phyloP scores from a whole-genome alignment of 1,139 yeast genomes.

The Candida gigantensis region DNA sequence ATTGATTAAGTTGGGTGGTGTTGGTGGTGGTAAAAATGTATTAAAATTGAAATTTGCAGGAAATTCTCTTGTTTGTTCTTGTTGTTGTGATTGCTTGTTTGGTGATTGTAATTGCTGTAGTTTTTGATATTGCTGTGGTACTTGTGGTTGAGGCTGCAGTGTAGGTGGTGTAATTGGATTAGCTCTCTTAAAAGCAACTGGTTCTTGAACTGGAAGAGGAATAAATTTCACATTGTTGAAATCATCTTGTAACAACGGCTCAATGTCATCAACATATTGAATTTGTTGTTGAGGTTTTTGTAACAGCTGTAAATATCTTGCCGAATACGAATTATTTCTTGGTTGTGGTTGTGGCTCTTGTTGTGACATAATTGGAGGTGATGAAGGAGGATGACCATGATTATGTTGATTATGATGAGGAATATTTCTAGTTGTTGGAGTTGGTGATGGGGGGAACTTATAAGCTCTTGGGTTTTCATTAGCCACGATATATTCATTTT shows the following conservation, averaged over 20 bases:
- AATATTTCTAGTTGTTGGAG: too few species aligned
- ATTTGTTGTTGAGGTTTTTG: conserved; percentile 21
- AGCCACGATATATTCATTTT: conserved; percentile 42
- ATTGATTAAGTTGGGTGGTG: conserved; percentile 42
- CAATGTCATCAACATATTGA: conserved; percentile 45
- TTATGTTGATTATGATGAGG: too few species aligned
- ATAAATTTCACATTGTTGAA: conserved; percentile 28
- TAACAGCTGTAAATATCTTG: conserved; percentile 46
- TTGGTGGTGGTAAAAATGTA: conserved; percentile 45
- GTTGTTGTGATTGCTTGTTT: conserved; percentile 10
- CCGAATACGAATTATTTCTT: conserved; percentile 38
- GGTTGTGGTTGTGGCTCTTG: conserved; percentile 8
- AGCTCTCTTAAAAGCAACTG: conserved; percentile 16
- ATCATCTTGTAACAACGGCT: conserved; percentile 27
- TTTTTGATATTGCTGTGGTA: conserved; percentile 6
- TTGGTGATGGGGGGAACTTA: conserved; percentile 50
- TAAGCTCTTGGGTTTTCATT: conserved; percentile 43
- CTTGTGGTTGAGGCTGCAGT: conserved; percentile 4
- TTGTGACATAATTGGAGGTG: conserved; percentile 24
- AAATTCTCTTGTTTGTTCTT: conserved; percentile 9
- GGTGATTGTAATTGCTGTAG: conserved; percentile 4
- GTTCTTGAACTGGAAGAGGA: conserved; percentile 46
- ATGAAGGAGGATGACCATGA: conserved; percentile 50
- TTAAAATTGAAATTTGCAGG: conserved; percentile 16
- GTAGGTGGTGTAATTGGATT: conserved; percentile 5